A percentile compares a stretch with the other conserved stretches of the same genome.
Conservation (phyloP, 2,329 filamentous ascomycete species). For the Fusarium illudens region DNA sequence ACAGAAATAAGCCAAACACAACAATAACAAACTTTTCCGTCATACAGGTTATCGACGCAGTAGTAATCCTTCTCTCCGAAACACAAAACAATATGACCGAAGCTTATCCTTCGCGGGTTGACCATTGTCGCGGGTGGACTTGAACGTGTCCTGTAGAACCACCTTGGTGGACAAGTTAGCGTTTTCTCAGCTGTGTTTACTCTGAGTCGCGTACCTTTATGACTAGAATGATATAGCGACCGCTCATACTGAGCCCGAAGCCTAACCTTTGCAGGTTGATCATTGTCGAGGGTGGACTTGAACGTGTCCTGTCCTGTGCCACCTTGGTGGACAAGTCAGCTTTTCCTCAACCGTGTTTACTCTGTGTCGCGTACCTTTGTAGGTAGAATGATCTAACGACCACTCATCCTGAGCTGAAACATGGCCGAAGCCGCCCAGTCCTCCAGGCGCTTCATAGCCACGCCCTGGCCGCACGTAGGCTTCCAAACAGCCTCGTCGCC, state of each 20-base stretch:
- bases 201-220: not conserved
- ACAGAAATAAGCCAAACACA: not conserved
- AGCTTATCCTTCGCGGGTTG: not conserved
- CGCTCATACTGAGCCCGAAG: not conserved
- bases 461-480: not conserved
- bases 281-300: not conserved
- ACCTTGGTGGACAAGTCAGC: not conserved
- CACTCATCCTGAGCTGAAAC: not conserved
- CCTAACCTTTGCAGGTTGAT: no score
- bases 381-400: not conserved
- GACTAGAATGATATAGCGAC: not conserved
- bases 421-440: not conserved
- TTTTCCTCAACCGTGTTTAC: not conserved
- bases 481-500: not conserved
- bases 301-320: not conserved
- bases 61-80: not conserved
- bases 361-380: not conserved
- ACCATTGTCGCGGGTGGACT: not conserved
- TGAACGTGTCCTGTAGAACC: not conserved
- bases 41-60: not conserved
- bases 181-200: not conserved
- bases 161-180: not conserved
- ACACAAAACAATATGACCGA: not conserved
- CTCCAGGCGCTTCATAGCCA: not conserved
- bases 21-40: not conserved